These are phyloP conservation scores for Piper longum DNA, from an alignment of 164 flowering plant genomes.

Conservation along the genomic window DNA sequence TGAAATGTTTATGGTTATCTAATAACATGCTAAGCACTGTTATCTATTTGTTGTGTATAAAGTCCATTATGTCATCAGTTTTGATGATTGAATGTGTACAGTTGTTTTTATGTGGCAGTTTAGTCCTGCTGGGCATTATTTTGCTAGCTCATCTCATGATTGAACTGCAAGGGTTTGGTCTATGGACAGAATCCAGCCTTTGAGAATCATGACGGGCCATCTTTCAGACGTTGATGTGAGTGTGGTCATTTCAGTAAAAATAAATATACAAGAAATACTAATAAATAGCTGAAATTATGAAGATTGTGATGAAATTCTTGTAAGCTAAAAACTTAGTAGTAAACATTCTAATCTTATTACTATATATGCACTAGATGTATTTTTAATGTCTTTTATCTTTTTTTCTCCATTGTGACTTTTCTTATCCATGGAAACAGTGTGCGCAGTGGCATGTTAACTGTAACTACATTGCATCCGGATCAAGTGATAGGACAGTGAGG, in stretches of 20 bases:
- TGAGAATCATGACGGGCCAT: slow-evolving; percentile 95
- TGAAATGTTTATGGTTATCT: no score
- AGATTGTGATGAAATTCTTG: neutral
- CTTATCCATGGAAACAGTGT: slow-evolving; percentile 37
- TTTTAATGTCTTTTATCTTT: no score
- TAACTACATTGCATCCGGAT: slow-evolving; percentile 94
- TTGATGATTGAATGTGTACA: neutral
- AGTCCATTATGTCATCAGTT: no score
- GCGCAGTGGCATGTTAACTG: slow-evolving; percentile 97
- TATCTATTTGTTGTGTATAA: no score
- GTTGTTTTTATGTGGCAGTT: slow-evolving; percentile 38
- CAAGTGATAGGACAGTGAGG: slow-evolving; percentile 94
- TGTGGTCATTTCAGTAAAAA: neutral
- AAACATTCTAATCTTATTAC: neutral
- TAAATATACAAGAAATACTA: no score
- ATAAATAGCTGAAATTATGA: no score
- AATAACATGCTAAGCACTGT: no score
- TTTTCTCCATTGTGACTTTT: neutral
- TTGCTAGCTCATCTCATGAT: slow-evolving; percentile 95
- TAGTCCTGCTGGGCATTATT: slow-evolving; percentile 92
- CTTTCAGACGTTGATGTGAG: slow-evolving; percentile 99
- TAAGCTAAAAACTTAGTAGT: neutral
- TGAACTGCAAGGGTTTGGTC: slow-evolving; percentile 98
- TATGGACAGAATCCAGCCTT: slow-evolving; percentile 89
- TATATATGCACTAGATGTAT: neutral